Conservation (phyloP, 768 basidiomycete genomes). For the Mycena amicta region DNA sequence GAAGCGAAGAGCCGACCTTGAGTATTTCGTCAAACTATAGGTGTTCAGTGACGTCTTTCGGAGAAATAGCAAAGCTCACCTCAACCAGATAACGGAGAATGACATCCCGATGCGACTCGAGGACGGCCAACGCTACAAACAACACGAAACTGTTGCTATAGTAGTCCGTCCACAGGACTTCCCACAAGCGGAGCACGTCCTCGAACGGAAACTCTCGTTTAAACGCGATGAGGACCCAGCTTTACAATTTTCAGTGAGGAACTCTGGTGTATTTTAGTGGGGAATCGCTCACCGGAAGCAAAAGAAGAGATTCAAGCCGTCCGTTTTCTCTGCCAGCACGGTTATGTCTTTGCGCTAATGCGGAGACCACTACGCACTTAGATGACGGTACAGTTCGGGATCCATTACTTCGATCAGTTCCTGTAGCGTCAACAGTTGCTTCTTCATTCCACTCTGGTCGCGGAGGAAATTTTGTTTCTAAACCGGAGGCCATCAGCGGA, state of each 20-base stretch:
- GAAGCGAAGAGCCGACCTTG: conserved; percentile 46
- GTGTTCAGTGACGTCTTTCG: conserved; percentile 4
- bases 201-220: conserved; percentile 96
- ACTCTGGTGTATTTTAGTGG: background rate
- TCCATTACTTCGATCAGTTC: conserved; percentile 93
- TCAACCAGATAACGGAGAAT: conserved; percentile 94
- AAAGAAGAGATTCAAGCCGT: conserved; percentile 93
- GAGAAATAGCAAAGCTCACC: conserved; percentile 42
- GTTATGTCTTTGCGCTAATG: too few relatives aligned
- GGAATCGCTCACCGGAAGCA: conserved; percentile 79
- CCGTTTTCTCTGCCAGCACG: conserved; percentile 76
- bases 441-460: conserved; percentile 98
- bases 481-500: conserved; percentile 6
- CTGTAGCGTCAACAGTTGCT: conserved; percentile 86
- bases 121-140: conserved; percentile 90
- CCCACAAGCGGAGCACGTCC: conserved; percentile 90
- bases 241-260: conserved; percentile 32
- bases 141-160: conserved; percentile 88
- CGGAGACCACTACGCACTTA: conserved; percentile 51
- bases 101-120: conserved; percentile 95
- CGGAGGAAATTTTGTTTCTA: conserved; percentile 91
- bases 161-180: conserved; percentile 90
- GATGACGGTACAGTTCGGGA: conserved; percentile 89
- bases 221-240: conserved; percentile 91
- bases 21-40: conserved; percentile 78